A percentile compares a stretch with the other conserved stretches of the same genome.
phyloP scores from a whole-genome alignment of 306 rosid species.

The Glycine tomentella region DNA sequence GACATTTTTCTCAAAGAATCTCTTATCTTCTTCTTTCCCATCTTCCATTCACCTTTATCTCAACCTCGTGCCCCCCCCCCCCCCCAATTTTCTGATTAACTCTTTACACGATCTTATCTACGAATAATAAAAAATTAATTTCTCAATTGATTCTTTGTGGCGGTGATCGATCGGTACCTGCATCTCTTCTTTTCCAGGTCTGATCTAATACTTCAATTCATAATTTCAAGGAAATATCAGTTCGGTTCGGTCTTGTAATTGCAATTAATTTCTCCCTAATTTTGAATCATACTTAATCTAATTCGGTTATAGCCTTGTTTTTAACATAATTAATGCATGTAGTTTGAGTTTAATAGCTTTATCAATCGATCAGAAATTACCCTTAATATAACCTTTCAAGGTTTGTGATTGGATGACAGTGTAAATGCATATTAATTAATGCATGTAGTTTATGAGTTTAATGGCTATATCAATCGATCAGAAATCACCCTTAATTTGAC shows the following conservation, averaged over 20 bases:
- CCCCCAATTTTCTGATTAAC: neutral
- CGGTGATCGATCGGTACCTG: no score
- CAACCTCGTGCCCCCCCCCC: no score
- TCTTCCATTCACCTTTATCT: constrained; percentile 34
- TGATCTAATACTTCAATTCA: neutral
- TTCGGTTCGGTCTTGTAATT: neutral
- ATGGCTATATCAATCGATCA: no score
- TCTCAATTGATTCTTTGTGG: no score
- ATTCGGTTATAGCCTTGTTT: neutral
- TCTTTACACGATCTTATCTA: constrained; percentile 7
- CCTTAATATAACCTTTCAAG: no score
- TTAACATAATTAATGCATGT: neutral
- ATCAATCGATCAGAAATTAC: no score
- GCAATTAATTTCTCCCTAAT: neutral
- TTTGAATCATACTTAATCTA: constrained; percentile 11
- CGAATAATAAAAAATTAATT: neutral
- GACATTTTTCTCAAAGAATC: constrained; percentile 43
- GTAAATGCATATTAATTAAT: neutral
- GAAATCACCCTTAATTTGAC: no score
- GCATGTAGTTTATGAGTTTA: neutral
- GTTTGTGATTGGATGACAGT: no score
- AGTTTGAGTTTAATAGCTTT: no score
- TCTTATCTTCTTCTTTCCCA: constrained; percentile 57
- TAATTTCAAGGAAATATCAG: neutral
- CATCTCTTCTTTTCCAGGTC: constrained; percentile 31